Evolutionary conservation across 2,329 filamentous ascomycete species (phyloP).

Genomic region (Drechslerella dactyloides): DNA sequence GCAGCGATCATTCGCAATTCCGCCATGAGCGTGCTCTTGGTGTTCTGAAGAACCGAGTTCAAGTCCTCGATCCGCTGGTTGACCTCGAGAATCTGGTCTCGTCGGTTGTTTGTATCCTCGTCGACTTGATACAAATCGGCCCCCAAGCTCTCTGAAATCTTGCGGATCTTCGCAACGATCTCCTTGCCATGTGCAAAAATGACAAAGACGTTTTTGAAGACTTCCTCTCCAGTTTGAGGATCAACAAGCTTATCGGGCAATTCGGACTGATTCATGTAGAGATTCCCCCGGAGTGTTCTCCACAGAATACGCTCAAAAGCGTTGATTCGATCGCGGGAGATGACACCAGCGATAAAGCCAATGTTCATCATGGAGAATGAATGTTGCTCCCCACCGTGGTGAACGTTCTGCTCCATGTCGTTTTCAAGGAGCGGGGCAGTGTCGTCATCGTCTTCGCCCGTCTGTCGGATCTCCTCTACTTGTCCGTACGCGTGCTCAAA

Average conservation of each 20-base stretch:
- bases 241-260: conserved; percentile 92
- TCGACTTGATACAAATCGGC: conserved; percentile 96
- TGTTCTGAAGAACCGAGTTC: conserved; percentile 90
- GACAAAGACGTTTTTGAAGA: conserved; percentile 98
- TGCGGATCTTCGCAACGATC: conserved; percentile 97
- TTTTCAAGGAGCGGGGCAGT: conserved; percentile 84
- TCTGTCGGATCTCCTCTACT: conserved; percentile 84
- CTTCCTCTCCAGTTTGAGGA: conserved; percentile 86
- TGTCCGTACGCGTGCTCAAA: conserved; percentile 96
- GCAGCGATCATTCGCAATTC: conserved; percentile 93
- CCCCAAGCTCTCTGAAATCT: conserved; percentile 96
- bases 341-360: conserved; percentile 95
- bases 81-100: conserved; percentile 96
- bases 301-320: conserved; percentile 97
- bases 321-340: conserved; percentile 86
- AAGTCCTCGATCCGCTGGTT: conserved; percentile 91
- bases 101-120: conserved; percentile 91
- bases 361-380: conserved; percentile 63
- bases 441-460: conserved; percentile 78
- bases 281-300: conserved; percentile 93
- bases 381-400: conserved; percentile 85
- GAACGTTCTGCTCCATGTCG: conserved; percentile 87
- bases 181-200: conserved; percentile 99
- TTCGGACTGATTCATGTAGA: conserved; percentile 99
- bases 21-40: conserved; percentile 88